Percentiles rank a stretch among this genome's conserved stretches.
These are phyloP conservation scores for Syzygium malaccense DNA, from an alignment of 441 rosid genomes.

Conservation along the genomic window DNA sequence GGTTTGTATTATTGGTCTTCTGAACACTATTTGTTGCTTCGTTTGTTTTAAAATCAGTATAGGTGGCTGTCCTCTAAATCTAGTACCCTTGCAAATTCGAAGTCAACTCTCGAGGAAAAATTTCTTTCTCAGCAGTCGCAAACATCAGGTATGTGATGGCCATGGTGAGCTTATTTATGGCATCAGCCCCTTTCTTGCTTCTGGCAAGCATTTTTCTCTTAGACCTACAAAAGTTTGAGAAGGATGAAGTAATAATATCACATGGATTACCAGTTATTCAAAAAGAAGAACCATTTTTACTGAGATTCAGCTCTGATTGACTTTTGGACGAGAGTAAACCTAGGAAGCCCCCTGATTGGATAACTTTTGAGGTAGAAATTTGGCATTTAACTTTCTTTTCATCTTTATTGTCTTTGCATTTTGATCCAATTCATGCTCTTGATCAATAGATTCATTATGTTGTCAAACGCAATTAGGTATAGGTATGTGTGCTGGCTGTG, in stretches of 20 bases:
- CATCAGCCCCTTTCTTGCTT: not conserved
- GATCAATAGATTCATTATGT: not conserved
- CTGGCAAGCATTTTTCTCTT: not conserved
- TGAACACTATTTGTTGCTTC: constrained; percentile 10
- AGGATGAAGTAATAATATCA: not conserved
- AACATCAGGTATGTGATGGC: constrained; percentile 70
- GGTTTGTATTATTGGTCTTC: not conserved
- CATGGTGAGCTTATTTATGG: not conserved
- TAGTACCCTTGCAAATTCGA: constrained; percentile 43
- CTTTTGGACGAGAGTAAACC: not conserved
- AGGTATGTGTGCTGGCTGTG: not conserved
- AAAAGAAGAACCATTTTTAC: not conserved
- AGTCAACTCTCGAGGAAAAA: constrained; percentile 93
- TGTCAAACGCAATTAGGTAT: not conserved
- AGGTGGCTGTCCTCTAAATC: constrained; percentile 99
- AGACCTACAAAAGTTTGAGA: not conserved
- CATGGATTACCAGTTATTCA: not conserved
- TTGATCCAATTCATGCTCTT: not conserved
- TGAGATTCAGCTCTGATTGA: not conserved
- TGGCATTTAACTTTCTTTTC: not conserved
- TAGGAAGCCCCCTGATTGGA: not conserved
- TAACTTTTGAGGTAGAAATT: not conserved
- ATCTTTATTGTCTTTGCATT: not conserved
- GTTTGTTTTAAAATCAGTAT: constrained; percentile 59
- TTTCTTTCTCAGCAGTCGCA: constrained; percentile 92